Percentiles rank a stretch among this genome's conserved stretches.
Evolutionary conservation across 805 yeast species (phyloP).

Genomic region (Jamesozyma jinghongensis): DNA sequence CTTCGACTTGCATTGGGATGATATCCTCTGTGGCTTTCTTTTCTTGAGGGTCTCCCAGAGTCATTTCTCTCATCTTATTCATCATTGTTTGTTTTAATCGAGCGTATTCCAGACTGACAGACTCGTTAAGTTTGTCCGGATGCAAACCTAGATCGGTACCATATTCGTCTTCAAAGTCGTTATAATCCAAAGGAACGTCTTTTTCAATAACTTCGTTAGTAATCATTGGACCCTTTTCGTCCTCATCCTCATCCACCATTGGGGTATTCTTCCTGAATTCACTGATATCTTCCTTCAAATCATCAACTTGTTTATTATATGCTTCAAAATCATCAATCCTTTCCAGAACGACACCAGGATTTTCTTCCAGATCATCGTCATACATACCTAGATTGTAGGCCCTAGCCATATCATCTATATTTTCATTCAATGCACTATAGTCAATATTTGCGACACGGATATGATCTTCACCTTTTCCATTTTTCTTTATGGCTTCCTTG

Average conservation of each 20-base stretch:
- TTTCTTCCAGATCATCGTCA: slow-evolving; percentile 49
- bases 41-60: neutral
- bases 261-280: slow-evolving; percentile 19
- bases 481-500: slow-evolving; percentile 5
- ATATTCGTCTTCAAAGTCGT: slow-evolving; percentile 17
- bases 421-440: slow-evolving; percentile 34
- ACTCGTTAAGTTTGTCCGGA: slow-evolving; percentile 34
- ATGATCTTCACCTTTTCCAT: slow-evolving; percentile 5
- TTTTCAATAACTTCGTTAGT: slow-evolving; percentile 23
- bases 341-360: slow-evolving; percentile 46
- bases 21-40: slow-evolving; percentile 25
- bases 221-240: slow-evolving; percentile 13
- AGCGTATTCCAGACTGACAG: slow-evolving; percentile 49
- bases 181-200: slow-evolving; percentile 21
- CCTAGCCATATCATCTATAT: slow-evolving; percentile 49
- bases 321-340: slow-evolving; percentile 44
- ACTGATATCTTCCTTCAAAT: slow-evolving; percentile 19
- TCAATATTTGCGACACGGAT: slow-evolving; percentile 30
- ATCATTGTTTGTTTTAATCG: slow-evolving; percentile 43
- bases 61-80: slow-evolving; percentile 24
- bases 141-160: slow-evolving; percentile 13
- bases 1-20: slow-evolving; percentile 24
- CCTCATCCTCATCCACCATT: slow-evolving; percentile 2
- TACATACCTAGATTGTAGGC: slow-evolving; percentile 53
- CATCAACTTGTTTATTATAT: slow-evolving; percentile 41